These are phyloP conservation scores for Basidiobolus meristosporus DNA, from an alignment of 371 early-diverging fungal genomes.

Conservation along the genomic window DNA sequence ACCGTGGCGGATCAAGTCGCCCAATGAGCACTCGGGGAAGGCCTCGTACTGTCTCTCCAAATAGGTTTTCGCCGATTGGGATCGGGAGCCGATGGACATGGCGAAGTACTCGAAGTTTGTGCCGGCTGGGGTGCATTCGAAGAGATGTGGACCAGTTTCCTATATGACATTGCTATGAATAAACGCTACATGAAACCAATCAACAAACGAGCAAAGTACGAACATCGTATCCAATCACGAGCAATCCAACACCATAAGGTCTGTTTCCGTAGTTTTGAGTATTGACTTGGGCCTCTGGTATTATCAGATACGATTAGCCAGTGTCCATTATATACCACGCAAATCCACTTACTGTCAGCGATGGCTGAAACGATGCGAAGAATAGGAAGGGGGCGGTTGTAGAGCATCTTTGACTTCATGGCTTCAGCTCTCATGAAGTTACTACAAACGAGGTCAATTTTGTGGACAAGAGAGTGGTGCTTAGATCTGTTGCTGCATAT, in stretches of 20 bases:
- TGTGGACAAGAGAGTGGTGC: no score
- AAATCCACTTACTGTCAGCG: conserved; percentile 63
- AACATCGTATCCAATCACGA: conserved; percentile 83
- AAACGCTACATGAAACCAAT: no score
- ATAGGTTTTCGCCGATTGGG: conserved; percentile 93
- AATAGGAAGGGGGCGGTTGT: conserved; percentile 76
- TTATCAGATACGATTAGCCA: no score
- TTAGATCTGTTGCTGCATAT: no score
- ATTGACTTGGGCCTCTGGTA: conserved; percentile 93
- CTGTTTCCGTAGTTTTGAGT: conserved; percentile 91
- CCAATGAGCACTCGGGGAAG: conserved; percentile 67
- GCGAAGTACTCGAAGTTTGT: conserved; percentile 88
- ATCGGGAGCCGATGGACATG: conserved; percentile 87
- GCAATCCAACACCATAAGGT: conserved; percentile 94
- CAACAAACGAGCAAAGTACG: neutral
- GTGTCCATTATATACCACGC: no score
- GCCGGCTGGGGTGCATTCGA: conserved; percentile 86
- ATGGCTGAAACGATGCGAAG: conserved; percentile 71
- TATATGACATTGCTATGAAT: conserved; percentile 10
- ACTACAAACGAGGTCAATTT: conserved; percentile 31
- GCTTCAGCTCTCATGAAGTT: conserved; percentile 91
- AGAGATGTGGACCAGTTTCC: conserved; percentile 89
- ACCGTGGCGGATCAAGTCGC: conserved; percentile 79
- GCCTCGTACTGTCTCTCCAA: conserved; percentile 71
- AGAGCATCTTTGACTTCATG: conserved; percentile 82